These are phyloP conservation scores for Cucumis cinereus DNA, from an alignment of 306 rosid species.

Conservation along the genomic window DNA sequence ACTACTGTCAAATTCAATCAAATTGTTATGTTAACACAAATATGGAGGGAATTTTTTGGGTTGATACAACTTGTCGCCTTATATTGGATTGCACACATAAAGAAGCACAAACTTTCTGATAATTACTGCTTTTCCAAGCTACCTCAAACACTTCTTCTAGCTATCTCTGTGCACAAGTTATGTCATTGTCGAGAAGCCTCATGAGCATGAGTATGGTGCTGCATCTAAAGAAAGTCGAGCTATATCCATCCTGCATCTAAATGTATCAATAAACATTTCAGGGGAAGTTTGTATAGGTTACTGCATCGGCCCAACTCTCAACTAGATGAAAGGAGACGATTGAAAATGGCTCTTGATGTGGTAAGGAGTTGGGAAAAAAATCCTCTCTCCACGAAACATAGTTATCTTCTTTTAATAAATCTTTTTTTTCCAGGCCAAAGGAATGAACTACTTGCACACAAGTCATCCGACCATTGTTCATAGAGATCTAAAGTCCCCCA, in stretches of 20 bases:
- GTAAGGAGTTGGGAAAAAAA: constrained; percentile 29
- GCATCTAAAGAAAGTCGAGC: constrained; percentile 7
- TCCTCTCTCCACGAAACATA: constrained; percentile 6
- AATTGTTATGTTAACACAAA: neutral
- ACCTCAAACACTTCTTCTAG: neutral
- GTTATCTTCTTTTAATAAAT: neutral
- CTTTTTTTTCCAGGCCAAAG: constrained; percentile 57
- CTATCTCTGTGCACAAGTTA: neutral
- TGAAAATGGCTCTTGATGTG: constrained; percentile 98
- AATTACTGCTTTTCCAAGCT: neutral
- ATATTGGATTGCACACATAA: neutral
- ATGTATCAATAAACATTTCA: constrained; percentile 27
- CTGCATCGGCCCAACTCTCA: constrained; percentile 86
- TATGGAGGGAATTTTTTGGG: neutral
- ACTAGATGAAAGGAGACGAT: constrained; percentile 82
- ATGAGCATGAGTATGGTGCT: neutral
- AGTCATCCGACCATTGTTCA: constrained; percentile 95
- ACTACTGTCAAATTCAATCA: neutral
- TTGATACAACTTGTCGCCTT: neutral
- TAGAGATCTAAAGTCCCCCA: constrained; percentile 92
- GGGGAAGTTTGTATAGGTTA: constrained; percentile 88
- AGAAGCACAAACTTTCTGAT: neutral
- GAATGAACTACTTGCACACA: constrained; percentile 99
- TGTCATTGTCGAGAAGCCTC: neutral
- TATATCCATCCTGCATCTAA: constrained; percentile 10